Evolutionary conservation across 1,139 yeast species (phyloP).

Genomic region (Nadsonia commutata): DNA sequence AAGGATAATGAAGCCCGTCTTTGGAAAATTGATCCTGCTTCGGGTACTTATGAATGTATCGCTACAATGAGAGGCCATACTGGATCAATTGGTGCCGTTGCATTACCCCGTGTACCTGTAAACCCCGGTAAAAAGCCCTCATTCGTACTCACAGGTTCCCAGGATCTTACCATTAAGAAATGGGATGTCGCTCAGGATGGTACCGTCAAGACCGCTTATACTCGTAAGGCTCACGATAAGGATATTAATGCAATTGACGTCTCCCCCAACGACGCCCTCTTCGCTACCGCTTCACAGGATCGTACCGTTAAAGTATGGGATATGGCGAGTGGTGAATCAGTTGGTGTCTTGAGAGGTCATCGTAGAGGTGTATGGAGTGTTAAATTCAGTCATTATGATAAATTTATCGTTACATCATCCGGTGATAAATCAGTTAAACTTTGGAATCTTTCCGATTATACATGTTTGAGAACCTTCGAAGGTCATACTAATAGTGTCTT

Average conservation of each 20-base stretch:
- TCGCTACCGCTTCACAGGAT: conserved; percentile 95
- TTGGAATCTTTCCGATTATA: conserved; percentile 72
- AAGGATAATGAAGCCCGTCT: conserved; percentile 76
- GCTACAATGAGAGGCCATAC: conserved; percentile 74
- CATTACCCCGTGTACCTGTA: conserved; percentile 46
- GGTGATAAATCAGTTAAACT: conserved; percentile 85
- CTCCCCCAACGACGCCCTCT: conserved; percentile 72
- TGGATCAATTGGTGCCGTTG: conserved; percentile 73
- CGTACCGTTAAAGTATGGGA: conserved; percentile 86
- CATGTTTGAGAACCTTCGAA: conserved; percentile 71
- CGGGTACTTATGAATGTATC: conserved; percentile 27
- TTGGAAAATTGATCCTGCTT: conserved; percentile 48
- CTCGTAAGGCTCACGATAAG: conserved; percentile 93
- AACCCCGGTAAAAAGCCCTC: conserved; percentile 32
- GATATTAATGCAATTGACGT: conserved; percentile 83
- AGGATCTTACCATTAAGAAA: conserved; percentile 78
- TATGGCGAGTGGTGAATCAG: conserved; percentile 61
- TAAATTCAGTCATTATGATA: conserved; percentile 65
- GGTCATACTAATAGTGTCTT: conserved; percentile 92
- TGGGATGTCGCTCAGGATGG: conserved; percentile 40
- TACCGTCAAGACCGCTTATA: conserved; percentile 47
- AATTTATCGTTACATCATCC: conserved; percentile 56
- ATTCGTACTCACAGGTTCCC: conserved; percentile 72
- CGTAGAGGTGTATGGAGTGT: conserved; percentile 92
- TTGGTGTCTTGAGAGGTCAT: conserved; percentile 79